Base-by-base conservation (phyloP, 106 monocot species). In the Posidonia australis region DNA sequence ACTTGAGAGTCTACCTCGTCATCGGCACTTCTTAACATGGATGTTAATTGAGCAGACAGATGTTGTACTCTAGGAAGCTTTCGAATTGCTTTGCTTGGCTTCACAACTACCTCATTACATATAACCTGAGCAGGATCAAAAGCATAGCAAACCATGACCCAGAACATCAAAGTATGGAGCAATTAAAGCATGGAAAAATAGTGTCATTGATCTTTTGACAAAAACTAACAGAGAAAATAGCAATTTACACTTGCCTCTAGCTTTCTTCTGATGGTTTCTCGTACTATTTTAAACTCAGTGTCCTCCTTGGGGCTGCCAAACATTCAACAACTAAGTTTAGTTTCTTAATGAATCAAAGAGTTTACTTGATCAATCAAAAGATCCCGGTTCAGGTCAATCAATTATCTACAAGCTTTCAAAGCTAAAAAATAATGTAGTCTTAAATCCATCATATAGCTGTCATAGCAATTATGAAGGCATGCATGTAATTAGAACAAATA, bases 11-110 rank as follows among this genome's bases (percentile, higher is more conserved):
- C 55, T 83, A 89, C 93, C 86, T 94, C 93, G 64, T 86, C 80
- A 67, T 76, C 84, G 79, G 86, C 93, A 47, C 69, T 81, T 61
- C 72, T 81, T 67, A 94, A 64, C 58, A 47, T 89, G 11, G 81
- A 84, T 45, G 79, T 84, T 51, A 94, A 80, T 31, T 80, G 71
- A 11, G 93, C 77, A 63, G 62, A 86, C 16, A 94, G 74, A 74
- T 94, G 93, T 60, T 94, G 93, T 53, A 94, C 86, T 54, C 93
- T 78, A 47, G 83, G 89, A 81, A 94, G 93, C 68, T 86, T 89
- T 68, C 93, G 69, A 41, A 94, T 80, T 46, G 67, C 72, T 77
- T 89, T 89, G 12, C 13, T 73, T 67, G 88, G 89, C 18, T 83
- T 70, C 11, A 89, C 78, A 64, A 71, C 10, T 52, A 93, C 80